phyloP scores from a whole-genome alignment of 2,329 filamentous ascomycete genomes.

The Monosporascus sp. region DNA sequence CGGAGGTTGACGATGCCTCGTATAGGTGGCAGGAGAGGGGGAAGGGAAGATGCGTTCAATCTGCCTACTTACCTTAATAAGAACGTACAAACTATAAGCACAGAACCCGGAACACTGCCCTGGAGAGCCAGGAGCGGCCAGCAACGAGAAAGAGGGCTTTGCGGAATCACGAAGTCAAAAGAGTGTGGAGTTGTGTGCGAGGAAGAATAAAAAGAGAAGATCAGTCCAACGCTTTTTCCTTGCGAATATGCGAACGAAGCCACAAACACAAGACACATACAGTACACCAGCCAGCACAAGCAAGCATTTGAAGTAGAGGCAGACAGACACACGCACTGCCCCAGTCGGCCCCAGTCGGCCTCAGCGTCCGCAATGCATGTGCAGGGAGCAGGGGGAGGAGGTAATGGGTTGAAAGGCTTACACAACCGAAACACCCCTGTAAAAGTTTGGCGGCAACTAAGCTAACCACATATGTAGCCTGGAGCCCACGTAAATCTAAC shows the following conservation, averaged over 20 bases:
- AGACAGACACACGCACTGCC: too few species aligned
- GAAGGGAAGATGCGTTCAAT: not conserved
- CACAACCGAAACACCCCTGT: not conserved
- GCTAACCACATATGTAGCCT: not conserved
- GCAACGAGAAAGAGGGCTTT: conserved; percentile 24
- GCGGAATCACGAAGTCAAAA: conserved; percentile 30
- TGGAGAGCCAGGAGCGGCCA: conserved; percentile 42
- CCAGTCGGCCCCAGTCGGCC: too few species aligned
- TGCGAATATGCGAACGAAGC: not conserved
- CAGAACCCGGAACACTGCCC: conserved; percentile 36
- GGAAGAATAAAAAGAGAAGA: conserved; percentile 27
- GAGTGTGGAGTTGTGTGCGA: conserved; percentile 37
- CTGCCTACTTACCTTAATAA: conserved; percentile 25
- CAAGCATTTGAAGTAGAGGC: not conserved
- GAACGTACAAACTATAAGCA: conserved; percentile 26
- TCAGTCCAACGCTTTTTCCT: conserved; percentile 12
- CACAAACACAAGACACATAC: not conserved
- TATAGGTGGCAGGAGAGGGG: not conserved
- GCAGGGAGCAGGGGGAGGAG: not conserved
- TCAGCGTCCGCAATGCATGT: too few species aligned
- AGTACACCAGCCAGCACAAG: not conserved
- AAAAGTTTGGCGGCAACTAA: not conserved
- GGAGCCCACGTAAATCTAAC: not conserved
- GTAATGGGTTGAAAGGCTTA: not conserved
- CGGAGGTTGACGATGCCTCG: not conserved